Percentiles rank a stretch among this genome's conserved stretches.
Evolutionary conservation across 306 rosid genomes (phyloP).

Genomic region (Arachis hypogaea): DNA sequence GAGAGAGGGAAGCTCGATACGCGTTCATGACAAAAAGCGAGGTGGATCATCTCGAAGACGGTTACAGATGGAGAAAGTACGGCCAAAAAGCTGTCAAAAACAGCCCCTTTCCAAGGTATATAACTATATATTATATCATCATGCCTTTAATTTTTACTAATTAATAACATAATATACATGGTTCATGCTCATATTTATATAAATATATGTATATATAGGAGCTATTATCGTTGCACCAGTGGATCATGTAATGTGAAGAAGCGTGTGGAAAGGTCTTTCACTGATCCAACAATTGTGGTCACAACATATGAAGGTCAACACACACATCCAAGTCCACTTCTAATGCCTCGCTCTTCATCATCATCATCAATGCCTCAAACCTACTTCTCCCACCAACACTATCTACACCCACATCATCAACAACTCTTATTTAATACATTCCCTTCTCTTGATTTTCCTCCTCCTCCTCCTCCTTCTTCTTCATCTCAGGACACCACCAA

Average conservation of each 20-base stretch:
- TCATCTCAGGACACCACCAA: no score
- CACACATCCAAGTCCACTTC: slow-evolving; percentile 71
- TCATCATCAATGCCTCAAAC: slow-evolving; percentile 7
- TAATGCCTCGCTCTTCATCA: slow-evolving; percentile 50
- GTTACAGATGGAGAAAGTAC: slow-evolving; percentile 98
- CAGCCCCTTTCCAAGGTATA: slow-evolving; percentile 91
- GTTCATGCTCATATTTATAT: neutral
- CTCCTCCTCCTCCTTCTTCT: neutral
- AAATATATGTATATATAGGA: slow-evolving; percentile 47
- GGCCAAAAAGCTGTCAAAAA: slow-evolving; percentile 96
- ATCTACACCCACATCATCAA: slow-evolving; percentile 33
- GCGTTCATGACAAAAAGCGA: slow-evolving; percentile 97
- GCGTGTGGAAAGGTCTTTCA: slow-evolving; percentile 78
- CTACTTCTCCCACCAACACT: slow-evolving; percentile 41
- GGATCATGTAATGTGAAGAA: slow-evolving; percentile 87
- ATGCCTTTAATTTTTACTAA: no score
- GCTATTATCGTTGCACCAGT: slow-evolving; percentile 95
- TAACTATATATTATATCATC: no score
- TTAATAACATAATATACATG: no score
- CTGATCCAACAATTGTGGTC: slow-evolving; percentile 72
- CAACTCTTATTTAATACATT: slow-evolving; percentile 34
- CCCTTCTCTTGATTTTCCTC: slow-evolving; percentile 39
- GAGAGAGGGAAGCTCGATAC: slow-evolving; percentile 70
- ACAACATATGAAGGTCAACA: slow-evolving; percentile 96
- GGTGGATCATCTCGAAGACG: slow-evolving; percentile 98